Evolutionary conservation across 225 moss, liverwort and hornwort species (phyloP).

Genomic region (Neckera pumila): DNA sequence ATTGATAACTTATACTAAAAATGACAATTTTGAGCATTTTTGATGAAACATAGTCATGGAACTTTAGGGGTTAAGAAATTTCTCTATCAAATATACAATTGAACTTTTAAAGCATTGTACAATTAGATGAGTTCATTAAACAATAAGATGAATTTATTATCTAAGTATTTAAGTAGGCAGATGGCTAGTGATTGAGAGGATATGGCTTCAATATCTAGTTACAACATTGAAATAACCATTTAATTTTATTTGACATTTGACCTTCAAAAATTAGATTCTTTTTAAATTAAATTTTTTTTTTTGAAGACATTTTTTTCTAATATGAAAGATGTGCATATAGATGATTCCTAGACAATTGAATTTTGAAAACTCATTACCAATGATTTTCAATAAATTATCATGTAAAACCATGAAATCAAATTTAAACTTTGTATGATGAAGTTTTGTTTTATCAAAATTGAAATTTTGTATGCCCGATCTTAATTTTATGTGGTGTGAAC

Average conservation of each 20-base stretch:
- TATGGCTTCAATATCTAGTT: neutral
- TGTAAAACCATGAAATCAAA: neutral
- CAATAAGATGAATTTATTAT: neutral
- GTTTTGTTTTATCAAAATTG: neutral
- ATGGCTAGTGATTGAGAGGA: neutral
- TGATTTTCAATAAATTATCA: neutral
- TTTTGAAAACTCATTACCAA: neutral
- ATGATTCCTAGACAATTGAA: neutral
- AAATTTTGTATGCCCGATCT: neutral
- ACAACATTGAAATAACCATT: neutral
- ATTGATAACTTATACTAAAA: no score
- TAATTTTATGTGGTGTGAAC: neutral
- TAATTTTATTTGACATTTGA: neutral
- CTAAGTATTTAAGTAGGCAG: neutral
- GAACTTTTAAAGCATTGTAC: no score
- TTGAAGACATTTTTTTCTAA: neutral
- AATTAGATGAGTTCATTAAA: no score
- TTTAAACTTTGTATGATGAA: neutral
- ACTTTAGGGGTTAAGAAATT: neutral
- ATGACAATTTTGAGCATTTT: no score
- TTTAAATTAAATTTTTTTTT: neutral
- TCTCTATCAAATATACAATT: neutral
- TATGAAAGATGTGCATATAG: neutral
- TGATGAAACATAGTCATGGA: no score
- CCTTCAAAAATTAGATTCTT: fast-evolving